phyloP scores from a whole-genome alignment of 805 yeast genomes.

The Scheffersomyces coipomensis region DNA sequence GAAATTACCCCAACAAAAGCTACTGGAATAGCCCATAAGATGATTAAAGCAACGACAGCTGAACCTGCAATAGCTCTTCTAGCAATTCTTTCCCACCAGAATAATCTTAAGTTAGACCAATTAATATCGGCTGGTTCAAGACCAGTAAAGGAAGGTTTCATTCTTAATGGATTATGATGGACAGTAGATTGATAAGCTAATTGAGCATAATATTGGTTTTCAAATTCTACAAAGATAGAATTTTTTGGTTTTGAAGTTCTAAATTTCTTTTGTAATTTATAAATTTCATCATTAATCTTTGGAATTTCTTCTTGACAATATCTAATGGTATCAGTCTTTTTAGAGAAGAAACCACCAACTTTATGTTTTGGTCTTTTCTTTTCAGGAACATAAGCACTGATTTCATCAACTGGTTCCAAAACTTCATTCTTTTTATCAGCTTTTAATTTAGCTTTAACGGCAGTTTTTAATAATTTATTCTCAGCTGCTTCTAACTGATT shows the following conservation, averaged over 20 bases:
- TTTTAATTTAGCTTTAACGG: conserved; percentile 62
- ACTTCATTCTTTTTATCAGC: conserved; percentile 62
- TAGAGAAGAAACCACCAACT: conserved; percentile 40
- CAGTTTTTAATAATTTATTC: conserved; percentile 53
- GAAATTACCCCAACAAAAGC: conserved; percentile 97
- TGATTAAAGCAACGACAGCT: conserved; percentile 55
- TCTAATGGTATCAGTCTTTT: conserved; percentile 62
- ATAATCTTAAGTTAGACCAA: conserved; percentile 73
- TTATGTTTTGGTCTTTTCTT: conserved; percentile 67
- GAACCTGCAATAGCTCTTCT: conserved; percentile 52
- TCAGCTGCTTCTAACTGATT: conserved; percentile 66
- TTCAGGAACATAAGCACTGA: conserved; percentile 58
- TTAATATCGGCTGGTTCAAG: conserved; percentile 60
- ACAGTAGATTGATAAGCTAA: conserved; percentile 62
- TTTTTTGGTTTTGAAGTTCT: conserved; percentile 61
- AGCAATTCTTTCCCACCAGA: conserved; percentile 74
- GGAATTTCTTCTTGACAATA: conserved; percentile 59
- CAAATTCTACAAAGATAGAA: conserved; percentile 77
- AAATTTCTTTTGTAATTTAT: conserved; percentile 51
- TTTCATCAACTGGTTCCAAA: conserved; percentile 45
- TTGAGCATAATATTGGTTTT: conserved; percentile 73
- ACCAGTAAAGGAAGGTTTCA: conserved; percentile 62
- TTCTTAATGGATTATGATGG: conserved; percentile 64
- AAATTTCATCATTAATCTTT: conserved; percentile 54
- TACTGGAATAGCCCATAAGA: conserved; percentile 96